Conservation (phyloP, 1,284 basidiomycete species). For the Ustilago xerochloae region DNA sequence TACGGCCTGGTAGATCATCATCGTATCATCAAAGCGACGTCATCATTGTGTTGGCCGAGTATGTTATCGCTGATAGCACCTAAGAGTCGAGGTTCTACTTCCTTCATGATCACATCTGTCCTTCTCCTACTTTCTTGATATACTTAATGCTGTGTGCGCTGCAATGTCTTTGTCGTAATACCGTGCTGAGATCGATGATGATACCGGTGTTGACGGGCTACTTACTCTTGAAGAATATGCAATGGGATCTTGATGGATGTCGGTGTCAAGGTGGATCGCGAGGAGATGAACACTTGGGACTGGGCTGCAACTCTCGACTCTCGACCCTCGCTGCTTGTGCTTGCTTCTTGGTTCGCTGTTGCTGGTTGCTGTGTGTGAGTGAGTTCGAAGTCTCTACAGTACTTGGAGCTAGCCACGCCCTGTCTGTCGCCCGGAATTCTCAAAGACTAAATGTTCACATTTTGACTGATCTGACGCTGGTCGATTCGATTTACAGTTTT, state of each 20-base stretch:
- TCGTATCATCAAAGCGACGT: slow-evolving; percentile 13
- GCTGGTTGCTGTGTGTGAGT: not conserved
- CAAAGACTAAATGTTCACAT: not conserved
- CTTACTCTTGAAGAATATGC: slow-evolving; percentile 54
- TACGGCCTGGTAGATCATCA: slow-evolving; percentile 1
- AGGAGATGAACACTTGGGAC: slow-evolving; percentile 28
- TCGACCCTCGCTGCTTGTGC: not conserved
- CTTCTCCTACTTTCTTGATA: not conserved
- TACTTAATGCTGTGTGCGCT: not conserved
- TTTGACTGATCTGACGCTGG: not conserved
- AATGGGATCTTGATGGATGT: slow-evolving; percentile 52
- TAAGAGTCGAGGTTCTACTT: not conserved
- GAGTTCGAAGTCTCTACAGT: not conserved
- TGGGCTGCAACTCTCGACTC: not conserved
- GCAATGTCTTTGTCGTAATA: slow-evolving; percentile 3
- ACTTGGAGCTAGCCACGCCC: not conserved
- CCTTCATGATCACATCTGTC: not conserved
- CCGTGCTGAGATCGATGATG: slow-evolving; percentile 28
- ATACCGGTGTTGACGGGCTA: slow-evolving; percentile 11
- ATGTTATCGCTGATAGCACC: too few relatives aligned
- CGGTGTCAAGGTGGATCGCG: slow-evolving; percentile 50
- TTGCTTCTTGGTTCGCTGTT: not conserved
- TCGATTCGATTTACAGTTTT: too few relatives aligned
- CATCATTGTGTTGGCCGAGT: not conserved
- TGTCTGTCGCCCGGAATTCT: not conserved